phyloP scores from a whole-genome alignment of 768 basidiomycete genomes.

The Tephrocybe sp. region DNA sequence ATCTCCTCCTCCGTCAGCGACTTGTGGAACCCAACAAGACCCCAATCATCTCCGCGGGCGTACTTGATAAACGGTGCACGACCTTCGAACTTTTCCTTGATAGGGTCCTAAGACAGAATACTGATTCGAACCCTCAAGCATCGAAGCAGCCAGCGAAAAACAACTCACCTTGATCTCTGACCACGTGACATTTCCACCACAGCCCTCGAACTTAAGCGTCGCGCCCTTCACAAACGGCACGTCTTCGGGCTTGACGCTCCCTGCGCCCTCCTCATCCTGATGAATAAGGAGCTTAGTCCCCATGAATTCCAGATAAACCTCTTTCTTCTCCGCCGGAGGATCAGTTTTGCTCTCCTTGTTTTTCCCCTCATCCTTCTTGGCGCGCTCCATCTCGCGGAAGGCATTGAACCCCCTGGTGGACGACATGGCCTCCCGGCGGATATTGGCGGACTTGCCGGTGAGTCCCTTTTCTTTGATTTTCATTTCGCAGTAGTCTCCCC shows the following conservation, averaged over 20 bases:
- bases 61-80: conserved; percentile 53
- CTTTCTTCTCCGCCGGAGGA: conserved; percentile 37
- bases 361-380: conserved; percentile 24
- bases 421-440: conserved; percentile 54
- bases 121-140: background rate
- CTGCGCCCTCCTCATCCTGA: conserved; percentile 57
- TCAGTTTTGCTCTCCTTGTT: conserved; percentile 19
- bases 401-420: conserved; percentile 70
- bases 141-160: background rate
- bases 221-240: conserved; percentile 53
- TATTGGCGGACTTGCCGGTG: conserved; percentile 63
- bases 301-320: conserved; percentile 73
- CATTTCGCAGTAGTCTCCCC: conserved; percentile 89
- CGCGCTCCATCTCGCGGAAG: conserved; percentile 61
- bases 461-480: conserved; percentile 95
- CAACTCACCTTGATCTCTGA: conserved; percentile 45
- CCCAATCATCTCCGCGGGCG: conserved; percentile 39
- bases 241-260: conserved; percentile 59
- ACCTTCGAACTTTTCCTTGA: conserved; percentile 48
- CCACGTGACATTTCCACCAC: conserved; percentile 47
- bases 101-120: conserved; percentile 35
- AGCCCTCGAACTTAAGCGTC: conserved; percentile 57
- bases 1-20: conserved; percentile 71
- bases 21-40: conserved; percentile 64
- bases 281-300: conserved; percentile 66